Evolutionary conservation across 106 monocot species (phyloP).

Genomic region (Acorus calamus): DNA sequence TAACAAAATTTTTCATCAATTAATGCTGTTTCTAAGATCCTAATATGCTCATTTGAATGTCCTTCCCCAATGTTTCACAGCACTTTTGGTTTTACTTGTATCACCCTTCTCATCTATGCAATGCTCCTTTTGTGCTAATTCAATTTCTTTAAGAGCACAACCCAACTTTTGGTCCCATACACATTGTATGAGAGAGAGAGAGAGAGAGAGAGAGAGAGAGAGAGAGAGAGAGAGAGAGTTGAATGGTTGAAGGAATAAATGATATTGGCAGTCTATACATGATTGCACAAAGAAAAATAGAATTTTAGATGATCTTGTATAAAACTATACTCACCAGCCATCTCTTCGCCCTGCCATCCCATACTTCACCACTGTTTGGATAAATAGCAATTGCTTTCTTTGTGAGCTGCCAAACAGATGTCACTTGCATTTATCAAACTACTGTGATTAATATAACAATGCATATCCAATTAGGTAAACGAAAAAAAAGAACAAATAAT

Average conservation of each 20-base stretch:
- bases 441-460: neutral
- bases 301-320: neutral
- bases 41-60: too few species aligned
- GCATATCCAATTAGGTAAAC: neutral
- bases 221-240: neutral
- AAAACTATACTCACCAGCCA: constrained; percentile 45
- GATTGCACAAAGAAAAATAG: too few species aligned
- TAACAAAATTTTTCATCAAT: too few species aligned
- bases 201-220: too few species aligned
- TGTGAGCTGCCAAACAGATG: constrained; percentile 26
- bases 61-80: too few species aligned
- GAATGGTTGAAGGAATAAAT: neutral
- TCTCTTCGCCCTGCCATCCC: constrained; percentile 56
- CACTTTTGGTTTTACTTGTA: too few species aligned
- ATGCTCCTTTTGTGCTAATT: too few species aligned
- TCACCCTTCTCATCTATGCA: too few species aligned
- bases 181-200: neutral
- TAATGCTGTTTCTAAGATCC: too few species aligned
- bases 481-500: neutral
- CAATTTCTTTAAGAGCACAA: too few species aligned
- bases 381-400: constrained; percentile 56
- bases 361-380: constrained; percentile 75
- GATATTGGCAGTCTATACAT: neutral
- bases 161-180: too few species aligned
- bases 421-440: too few species aligned